phyloP scores from a whole-genome alignment of 2,329 filamentous ascomycete species.

The Xylaria sp. region DNA sequence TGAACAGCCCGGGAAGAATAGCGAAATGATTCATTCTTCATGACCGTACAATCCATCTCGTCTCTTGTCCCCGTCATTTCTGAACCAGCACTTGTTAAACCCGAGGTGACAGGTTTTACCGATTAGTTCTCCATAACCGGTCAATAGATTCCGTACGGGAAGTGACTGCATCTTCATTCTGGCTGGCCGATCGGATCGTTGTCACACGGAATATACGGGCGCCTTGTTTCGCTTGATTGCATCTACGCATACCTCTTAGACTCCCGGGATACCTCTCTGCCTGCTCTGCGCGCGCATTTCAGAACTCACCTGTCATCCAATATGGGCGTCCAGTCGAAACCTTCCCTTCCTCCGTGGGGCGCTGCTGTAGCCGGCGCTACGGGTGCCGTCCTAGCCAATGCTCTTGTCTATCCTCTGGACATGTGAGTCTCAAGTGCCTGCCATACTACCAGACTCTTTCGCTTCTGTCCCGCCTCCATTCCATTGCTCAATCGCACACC shows the following conservation, averaged over 20 bases:
- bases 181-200: neutral
- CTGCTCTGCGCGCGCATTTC: neutral
- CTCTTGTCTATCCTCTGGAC: conserved; percentile 91
- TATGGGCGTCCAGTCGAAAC: conserved; percentile 59
- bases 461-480: conserved; percentile 3
- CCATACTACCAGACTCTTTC: neutral
- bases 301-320: conserved; percentile 4
- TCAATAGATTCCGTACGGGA: conserved; percentile 11
- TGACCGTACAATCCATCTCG: neutral
- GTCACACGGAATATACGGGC: conserved; percentile 5
- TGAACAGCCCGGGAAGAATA: neutral
- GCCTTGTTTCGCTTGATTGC: conserved; percentile 7
- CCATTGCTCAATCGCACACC: neutral
- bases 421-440: conserved; percentile 57
- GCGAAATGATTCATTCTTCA: neutral
- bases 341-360: conserved; percentile 82
- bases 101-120: conserved; percentile 7
- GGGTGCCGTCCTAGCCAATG: conserved; percentile 90
- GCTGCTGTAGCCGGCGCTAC: conserved; percentile 86
- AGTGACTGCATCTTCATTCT: neutral
- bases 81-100: conserved; percentile 5
- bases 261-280: neutral
- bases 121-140: conserved; percentile 12
- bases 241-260: neutral
- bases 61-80: neutral